Evolutionary conservation across 1,139 yeast species (phyloP), one percentile per base, ranked within the genome.

Genomic region (Candida pseudocylindracea): DNA sequence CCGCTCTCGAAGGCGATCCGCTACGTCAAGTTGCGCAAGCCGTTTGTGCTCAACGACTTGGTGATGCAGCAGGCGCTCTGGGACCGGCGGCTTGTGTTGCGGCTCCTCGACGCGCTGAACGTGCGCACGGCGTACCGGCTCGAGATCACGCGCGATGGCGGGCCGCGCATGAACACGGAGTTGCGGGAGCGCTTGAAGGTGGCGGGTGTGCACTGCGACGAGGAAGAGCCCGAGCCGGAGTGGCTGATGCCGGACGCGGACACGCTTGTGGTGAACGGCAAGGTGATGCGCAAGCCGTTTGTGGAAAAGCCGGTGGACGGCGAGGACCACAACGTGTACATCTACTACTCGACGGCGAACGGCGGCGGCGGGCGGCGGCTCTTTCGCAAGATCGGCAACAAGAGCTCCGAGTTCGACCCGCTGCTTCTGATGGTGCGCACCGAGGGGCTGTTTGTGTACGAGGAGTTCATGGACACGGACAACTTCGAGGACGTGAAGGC

Each of bases 221-320:
- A 69, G 41, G 53, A 91, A 32, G 54, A 60, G 28, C 62, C 71
- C 26, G 95, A 83, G 47, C 88, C 92, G 0, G 56, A 66, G 27
- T 83, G 94, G 92, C 65, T 64, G 42, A 80, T 91, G 96, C 42
- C 74, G n/a, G 80, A 81, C 50, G 61, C 55, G n/a, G 96, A 91
- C 46, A 81, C 95, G 0, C 61, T 91, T 35, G 60, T 59, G 36
- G 88, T 88, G 24, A 69, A 78, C 40, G 94, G 93, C 3, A 51
- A 67, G 42, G 55, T 59, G 10, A 55, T 91, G 53, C 61, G 59
- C 31, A 91, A 91, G 46, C 99, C 99, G 8, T 91, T 72, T 59
- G 98, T 91, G 26, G 99, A 91, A 51, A 91, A 91, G 45, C 99
- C 99, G 1, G 98, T 88, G 7, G 95, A 91, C 53, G 99, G 99